Conservation (phyloP, 169 alveolate genomes). For the Plasmodium knowlesi region DNA sequence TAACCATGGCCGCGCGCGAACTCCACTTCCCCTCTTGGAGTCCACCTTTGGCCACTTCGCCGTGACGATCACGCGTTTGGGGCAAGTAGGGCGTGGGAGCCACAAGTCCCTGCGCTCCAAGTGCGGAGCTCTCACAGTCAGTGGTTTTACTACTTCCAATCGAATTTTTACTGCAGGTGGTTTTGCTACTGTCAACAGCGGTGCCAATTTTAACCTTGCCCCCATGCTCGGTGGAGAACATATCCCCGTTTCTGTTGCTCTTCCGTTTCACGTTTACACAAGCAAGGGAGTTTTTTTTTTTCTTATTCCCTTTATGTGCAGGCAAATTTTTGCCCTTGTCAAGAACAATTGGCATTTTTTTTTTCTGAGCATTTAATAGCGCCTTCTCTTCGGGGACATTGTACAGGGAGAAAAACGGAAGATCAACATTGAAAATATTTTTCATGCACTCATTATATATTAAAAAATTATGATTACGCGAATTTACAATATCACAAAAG, state of each 20-base stretch:
- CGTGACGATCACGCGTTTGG: background rate
- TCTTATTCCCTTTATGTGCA: background rate
- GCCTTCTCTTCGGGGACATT: slow-evolving; percentile 7
- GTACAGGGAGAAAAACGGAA: slow-evolving; percentile 21
- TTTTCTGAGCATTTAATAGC: slow-evolving; percentile 19
- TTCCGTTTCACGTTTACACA: background rate
- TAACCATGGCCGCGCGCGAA: background rate
- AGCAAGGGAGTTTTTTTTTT: background rate
- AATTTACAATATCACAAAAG: slow-evolving; percentile 17
- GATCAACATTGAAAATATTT: background rate
- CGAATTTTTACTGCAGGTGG: too few relatives aligned
- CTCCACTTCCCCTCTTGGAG: background rate
- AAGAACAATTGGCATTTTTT: background rate
- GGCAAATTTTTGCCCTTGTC: background rate
- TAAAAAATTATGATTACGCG: slow-evolving; percentile 21
- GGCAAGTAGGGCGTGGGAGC: background rate
- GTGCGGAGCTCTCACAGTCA: background rate
- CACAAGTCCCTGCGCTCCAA: background rate
- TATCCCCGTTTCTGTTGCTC: background rate
- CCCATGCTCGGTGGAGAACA: background rate
- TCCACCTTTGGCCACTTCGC: background rate
- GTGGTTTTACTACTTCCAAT: background rate
- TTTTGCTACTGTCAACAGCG: background rate
- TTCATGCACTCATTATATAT: slow-evolving; percentile 21
- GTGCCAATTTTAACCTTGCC: background rate